Base-by-base conservation (phyloP, 495 filamentous ascomycete genomes). In the Penicillium goetzii region DNA sequence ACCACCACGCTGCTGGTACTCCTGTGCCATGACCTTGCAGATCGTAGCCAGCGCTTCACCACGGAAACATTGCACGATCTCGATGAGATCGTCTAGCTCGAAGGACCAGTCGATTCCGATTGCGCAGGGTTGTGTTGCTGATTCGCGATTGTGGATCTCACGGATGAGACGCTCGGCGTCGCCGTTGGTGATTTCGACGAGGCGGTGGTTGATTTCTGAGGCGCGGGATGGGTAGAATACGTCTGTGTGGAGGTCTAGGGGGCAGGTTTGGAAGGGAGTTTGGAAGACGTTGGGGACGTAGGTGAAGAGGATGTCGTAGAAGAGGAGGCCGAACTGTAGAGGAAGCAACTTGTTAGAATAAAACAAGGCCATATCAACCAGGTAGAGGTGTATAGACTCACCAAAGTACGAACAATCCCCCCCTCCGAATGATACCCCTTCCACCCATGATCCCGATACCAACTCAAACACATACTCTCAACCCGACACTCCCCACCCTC, bases 281-380 rank as follows among this genome's bases (percentile, higher is more conserved):
- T 98, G 92, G 77, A 98, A 99, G 64, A 98, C 94, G 66, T 97
- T 97, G 25, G 95, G 93, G 30, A 97, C 84, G 76, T 96, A 97
- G 36, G 93, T 83, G 78, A 97, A 98, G 7, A 99, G 82, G 34
- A 97, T 85, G 76, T 98, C 94, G 80, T 88, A 93, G 78, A 99
- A 97, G 23, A 99, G 85, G 67, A 92, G 92, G 26, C 87, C 91
- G 74, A 97, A 97, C 57, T 83, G 40, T 12, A 17, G 1, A 1
- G 28, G 23, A n/a, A 2, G 3, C 1, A n/a, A n/a, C n/a, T n/a
- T n/a, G 51, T 54, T 21, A 32, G 51, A 32, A 14, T 19, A 9
- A 3, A 12, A 5, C 10, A 5, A 30, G 12, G 28, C 15, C 28
- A n/a, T n/a, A n/a, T 55, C 25, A 21, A 10, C 19, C 33, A 21